Base-by-base conservation (phyloP, 2,329 filamentous ascomycete species). In the Orbilia quercus region DNA sequence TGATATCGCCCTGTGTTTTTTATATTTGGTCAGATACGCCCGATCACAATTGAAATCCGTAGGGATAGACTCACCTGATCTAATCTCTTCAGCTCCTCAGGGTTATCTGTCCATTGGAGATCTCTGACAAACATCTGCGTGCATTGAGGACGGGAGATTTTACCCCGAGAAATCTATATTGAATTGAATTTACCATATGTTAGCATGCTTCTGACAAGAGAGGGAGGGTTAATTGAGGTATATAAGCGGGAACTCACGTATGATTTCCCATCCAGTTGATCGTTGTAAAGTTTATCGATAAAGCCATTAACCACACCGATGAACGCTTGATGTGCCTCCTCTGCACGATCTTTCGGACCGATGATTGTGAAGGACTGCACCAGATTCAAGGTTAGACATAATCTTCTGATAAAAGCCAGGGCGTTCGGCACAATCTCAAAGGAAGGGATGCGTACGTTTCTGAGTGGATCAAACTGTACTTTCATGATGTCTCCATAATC, bases 311-410 rank as follows among this genome's bases (percentile, higher is more conserved):
- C 25, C 36, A 73, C 47, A 2, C 23, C 55, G 0, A 73, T 47
- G 25, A 73, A 73, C 1, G 69, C 42, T 6, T 40, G 14, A 4
- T 60, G 48, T 7, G 40, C 69, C n/a, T 66, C 60, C 1, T 66
- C 48, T 18, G 34, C 40, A 28, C 40, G 36, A 4, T 65, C 54
- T 28, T 53, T 65, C 2, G 69, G 69, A 1, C 60, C 69, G 7
- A 51, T 51, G 40, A 73, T 25, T 14, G 69, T 73, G 38, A 73
- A 73, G 6, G 69, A 66, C 69, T 73, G 25, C 16, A 22, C 25
- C 9, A 31, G 9, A 31, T 31, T 11, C n/a, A 25, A 31, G 1
- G 23, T 67, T 53, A 67, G 63, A 23, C 7, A 38, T 16, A 12
- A 11, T 38, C 23, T 5, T 28, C 36, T 1, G 42, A 9, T 31